Conservation (phyloP, 2,329 filamentous ascomycete genomes). For the Cordyceps tenuipes region DNA sequence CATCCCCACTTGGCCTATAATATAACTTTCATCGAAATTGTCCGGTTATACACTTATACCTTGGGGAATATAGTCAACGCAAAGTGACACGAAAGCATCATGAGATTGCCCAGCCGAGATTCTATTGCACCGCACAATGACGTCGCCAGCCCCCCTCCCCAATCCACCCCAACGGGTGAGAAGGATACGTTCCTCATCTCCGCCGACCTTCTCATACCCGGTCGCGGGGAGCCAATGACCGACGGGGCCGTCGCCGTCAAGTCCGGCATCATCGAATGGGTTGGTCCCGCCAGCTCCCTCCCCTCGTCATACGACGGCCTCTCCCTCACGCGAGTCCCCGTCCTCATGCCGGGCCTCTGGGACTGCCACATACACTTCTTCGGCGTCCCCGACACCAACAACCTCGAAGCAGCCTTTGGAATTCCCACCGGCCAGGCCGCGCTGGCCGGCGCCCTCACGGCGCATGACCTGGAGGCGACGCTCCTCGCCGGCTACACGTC, state of each 20-base stretch:
- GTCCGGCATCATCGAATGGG: slow-evolving; percentile 31
- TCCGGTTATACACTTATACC: not conserved
- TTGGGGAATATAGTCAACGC: not conserved
- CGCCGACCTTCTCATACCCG: slow-evolving; percentile 37
- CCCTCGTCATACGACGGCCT: slow-evolving; percentile 25
- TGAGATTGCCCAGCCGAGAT: not conserved
- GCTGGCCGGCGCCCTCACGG: slow-evolving; percentile 32
- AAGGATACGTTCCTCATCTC: slow-evolving; percentile 14
- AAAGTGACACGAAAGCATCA: not conserved
- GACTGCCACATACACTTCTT: slow-evolving; percentile 40
- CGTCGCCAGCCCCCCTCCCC: not conserved
- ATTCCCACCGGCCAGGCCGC: slow-evolving; percentile 18
- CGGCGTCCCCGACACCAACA: slow-evolving; percentile 16
- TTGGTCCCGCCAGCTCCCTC: slow-evolving; percentile 23
- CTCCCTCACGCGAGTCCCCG: slow-evolving; percentile 26
- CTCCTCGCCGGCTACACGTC: slow-evolving; percentile 41
- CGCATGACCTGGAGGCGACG: slow-evolving; percentile 31
- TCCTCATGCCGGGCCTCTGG: slow-evolving; percentile 42
- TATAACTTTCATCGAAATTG: not conserved
- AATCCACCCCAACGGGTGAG: not conserved
- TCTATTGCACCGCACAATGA: not conserved
- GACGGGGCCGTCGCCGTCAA: slow-evolving; percentile 31
- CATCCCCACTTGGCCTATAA: not conserved
- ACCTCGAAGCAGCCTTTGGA: slow-evolving; percentile 16
- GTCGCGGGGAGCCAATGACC: slow-evolving; percentile 33